Evolutionary conservation across 805 yeast genomes (phyloP).

Genomic region (Kluyveromyces lactis): DNA sequence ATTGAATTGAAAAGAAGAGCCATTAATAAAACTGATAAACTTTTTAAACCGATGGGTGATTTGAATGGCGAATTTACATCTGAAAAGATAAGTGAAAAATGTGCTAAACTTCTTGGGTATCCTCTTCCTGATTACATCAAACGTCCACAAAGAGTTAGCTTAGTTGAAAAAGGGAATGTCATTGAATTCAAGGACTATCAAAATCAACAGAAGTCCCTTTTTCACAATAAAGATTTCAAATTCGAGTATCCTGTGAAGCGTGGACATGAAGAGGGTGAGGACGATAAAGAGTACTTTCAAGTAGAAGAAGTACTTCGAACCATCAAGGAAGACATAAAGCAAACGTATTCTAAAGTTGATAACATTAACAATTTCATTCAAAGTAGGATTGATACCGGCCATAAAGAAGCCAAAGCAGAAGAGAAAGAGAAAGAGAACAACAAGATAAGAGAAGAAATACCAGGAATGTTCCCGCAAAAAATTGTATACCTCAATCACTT

Average conservation of each 20-base stretch:
- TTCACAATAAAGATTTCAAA: too few relatives aligned
- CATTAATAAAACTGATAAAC: neutral
- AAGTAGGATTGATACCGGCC: neutral
- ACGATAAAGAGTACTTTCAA: neutral
- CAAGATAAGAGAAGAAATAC: neutral
- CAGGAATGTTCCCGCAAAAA: neutral
- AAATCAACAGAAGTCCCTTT: too few relatives aligned
- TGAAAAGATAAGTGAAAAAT: too few relatives aligned
- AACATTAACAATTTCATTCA: neutral
- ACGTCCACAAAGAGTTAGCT: too few relatives aligned
- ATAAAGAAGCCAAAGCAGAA: neutral
- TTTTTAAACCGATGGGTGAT: slow-evolving; percentile 2
- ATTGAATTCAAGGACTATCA: too few relatives aligned
- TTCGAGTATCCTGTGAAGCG: too few relatives aligned
- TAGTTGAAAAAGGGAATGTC: too few relatives aligned
- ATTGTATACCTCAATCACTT: neutral
- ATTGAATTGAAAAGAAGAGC: neutral
- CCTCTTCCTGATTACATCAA: too few relatives aligned
- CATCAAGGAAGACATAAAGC: neutral
- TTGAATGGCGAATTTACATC: neutral
- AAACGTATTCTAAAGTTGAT: neutral
- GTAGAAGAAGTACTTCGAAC: slow-evolving; percentile 1
- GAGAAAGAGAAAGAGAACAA: neutral
- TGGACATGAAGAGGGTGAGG: neutral
- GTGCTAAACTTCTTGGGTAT: too few relatives aligned